A percentile compares a stretch with the other conserved stretches of the same genome.
These are phyloP conservation scores for Exsudoporus frostii DNA, from an alignment of 768 basidiomycete species.

Conservation along the genomic window DNA sequence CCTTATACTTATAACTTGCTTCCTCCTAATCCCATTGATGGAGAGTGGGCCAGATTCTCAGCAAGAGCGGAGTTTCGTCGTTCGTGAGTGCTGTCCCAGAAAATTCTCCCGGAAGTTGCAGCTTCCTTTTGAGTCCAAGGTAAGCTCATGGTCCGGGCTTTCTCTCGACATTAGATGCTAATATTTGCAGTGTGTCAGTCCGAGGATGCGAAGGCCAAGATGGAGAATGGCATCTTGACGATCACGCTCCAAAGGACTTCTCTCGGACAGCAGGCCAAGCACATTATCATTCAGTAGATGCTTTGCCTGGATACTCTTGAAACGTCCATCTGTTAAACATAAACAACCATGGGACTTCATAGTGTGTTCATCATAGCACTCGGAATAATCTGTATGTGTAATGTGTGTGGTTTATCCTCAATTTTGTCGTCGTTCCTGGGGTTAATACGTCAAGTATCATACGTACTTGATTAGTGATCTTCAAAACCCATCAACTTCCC, in stretches of 20 bases:
- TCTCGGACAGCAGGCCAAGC: conserved; percentile 41
- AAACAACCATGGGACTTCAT: not conserved
- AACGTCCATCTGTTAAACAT: not conserved
- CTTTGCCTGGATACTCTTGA: no score
- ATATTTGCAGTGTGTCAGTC: conserved; percentile 29
- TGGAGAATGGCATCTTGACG: conserved; percentile 51
- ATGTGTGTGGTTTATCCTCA: not conserved
- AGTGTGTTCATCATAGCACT: no score
- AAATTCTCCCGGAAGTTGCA: conserved; percentile 44
- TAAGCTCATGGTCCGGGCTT: conserved; percentile 11
- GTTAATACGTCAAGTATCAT: not conserved
- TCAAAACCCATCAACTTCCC: no score
- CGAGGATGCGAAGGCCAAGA: conserved; percentile 44
- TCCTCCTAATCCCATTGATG: no score
- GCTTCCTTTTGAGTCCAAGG: conserved; percentile 46
- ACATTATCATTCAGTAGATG: conserved; percentile 26
- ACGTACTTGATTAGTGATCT: not conserved
- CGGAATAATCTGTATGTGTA: not conserved
- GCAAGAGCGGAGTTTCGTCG: conserved; percentile 37
- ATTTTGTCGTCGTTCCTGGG: not conserved
- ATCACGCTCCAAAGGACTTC: conserved; percentile 39
- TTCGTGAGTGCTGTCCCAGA: conserved; percentile 44
- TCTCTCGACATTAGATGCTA: not conserved
- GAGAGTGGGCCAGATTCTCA: no score
- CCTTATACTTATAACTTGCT: no score